phyloP scores from a whole-genome alignment of 2,329 filamentous ascomycete species.

The Venturia aucupariae region DNA sequence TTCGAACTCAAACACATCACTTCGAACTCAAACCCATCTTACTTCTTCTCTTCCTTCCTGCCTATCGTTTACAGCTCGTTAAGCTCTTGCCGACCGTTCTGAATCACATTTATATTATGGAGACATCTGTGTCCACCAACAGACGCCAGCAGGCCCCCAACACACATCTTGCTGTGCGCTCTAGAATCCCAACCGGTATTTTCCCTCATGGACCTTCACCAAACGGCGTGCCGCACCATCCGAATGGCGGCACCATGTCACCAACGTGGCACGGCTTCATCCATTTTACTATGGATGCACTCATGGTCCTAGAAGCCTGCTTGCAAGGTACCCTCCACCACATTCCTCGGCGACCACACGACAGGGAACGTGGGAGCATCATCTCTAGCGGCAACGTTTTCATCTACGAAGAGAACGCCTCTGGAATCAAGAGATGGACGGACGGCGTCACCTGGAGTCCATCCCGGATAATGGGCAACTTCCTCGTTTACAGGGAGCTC shows the following conservation, averaged over 20 bases:
- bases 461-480: constrained; percentile 75
- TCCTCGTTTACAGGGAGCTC: constrained; percentile 76
- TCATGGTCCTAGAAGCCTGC: constrained; percentile 14
- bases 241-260: background rate
- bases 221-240: background rate
- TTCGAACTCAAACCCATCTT: no score
- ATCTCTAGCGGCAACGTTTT: constrained; percentile 82
- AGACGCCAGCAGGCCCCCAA: background rate
- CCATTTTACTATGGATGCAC: constrained; percentile 12
- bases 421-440: constrained; percentile 90
- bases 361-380: constrained; percentile 66
- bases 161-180: background rate
- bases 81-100: background rate
- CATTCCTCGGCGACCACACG: constrained; percentile 75
- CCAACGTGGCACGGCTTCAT: constrained; percentile 15
- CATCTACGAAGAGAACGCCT: constrained; percentile 84
- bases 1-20: background rate
- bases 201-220: background rate
- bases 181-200: background rate
- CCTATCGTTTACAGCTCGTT: background rate
- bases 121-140: background rate
- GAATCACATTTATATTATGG: background rate
- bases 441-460: constrained; percentile 89
- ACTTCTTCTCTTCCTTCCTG: background rate
- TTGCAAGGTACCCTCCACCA: constrained; percentile 35